These are phyloP conservation scores for Populus davidiana DNA, from an alignment of 345 rosid species.

Conservation along the genomic window DNA sequence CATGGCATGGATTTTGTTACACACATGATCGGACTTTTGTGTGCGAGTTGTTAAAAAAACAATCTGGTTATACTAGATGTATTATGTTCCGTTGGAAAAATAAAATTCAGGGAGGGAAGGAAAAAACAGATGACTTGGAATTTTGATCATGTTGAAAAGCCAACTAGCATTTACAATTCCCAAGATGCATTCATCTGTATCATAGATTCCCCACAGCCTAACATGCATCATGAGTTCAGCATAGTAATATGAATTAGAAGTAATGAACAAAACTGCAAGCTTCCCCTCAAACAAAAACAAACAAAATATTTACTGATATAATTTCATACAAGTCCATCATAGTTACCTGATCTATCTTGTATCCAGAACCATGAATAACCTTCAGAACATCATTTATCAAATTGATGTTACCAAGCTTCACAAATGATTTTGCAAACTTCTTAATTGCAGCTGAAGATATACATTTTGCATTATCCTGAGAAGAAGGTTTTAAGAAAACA, in stretches of 20 bases:
- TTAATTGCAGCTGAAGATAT: slow-evolving; percentile 67
- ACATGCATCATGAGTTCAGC: background rate
- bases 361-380: slow-evolving; percentile 71
- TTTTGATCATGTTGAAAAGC: no score
- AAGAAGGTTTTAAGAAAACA: slow-evolving; percentile 7
- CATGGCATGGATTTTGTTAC: no score
- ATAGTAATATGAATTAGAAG: background rate
- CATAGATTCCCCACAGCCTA: background rate
- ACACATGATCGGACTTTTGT: no score
- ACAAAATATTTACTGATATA: background rate
- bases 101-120: no score
- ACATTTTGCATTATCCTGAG: slow-evolving; percentile 61
- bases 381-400: slow-evolving; percentile 75
- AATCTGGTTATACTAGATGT: no score
- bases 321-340: slow-evolving; percentile 4
- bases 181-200: background rate
- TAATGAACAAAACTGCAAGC: background rate
- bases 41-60: no score
- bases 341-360: slow-evolving; percentile 68
- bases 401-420: slow-evolving; percentile 66
- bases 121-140: no score
- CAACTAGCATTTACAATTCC: background rate
- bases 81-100: no score
- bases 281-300: background rate
- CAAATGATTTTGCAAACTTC: slow-evolving; percentile 60